Base-by-base conservation (phyloP, 2,329 filamentous ascomycete genomes). In the Teratosphaeria viscida region DNA sequence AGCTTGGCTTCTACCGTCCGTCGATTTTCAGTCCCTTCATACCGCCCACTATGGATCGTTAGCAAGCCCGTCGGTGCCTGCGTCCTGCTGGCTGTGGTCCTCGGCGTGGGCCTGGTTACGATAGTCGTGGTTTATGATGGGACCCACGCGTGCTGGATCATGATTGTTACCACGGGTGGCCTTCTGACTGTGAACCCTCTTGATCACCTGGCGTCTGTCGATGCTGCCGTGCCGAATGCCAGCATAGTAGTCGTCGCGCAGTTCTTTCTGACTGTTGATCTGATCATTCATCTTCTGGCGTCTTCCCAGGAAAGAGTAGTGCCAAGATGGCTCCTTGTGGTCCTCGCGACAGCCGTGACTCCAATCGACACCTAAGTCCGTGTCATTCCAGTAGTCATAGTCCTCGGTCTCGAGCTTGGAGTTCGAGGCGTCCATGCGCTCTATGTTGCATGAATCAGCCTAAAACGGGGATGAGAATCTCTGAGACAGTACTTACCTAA, bases 251-350 rank as follows among this genome's bases (percentile, higher is more conserved):
- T 49, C n/a, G n/a, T 49, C 43, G 29, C 35, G 53, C 8, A 10
- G 3, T 19, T 19, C 43, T n/a, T 23, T 11, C 43, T 49, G 43
- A 19, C 56, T 59, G 56, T 55, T 43, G 37, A 60, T 37, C 59
- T 59, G 63, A 52, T 60, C 54, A 16, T 39, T 59, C 62, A 64
- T 63, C 54, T 64, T 61, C 37, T 62, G 60, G 16, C 53, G 43
- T 5, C 59, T 56, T 2, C 65, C 62, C 60, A 66, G 62, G 60
- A 65, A 72, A 2, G 64, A 68, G 14, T 65, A 64, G 56, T 71
- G 72, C 69, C 70, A 73, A 0, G 66, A 69, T 27, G 66, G 60
- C n/a, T n/a, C n/a, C n/a, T n/a, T n/a, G n/a, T n/a, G n/a, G n/a
- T n/a, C n/a, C n/a, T n/a, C n/a, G n/a, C n/a, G n/a, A n/a, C n/a